Conservation (phyloP, 1,284 basidiomycete species). For the Fistulinella cinereoalba region DNA sequence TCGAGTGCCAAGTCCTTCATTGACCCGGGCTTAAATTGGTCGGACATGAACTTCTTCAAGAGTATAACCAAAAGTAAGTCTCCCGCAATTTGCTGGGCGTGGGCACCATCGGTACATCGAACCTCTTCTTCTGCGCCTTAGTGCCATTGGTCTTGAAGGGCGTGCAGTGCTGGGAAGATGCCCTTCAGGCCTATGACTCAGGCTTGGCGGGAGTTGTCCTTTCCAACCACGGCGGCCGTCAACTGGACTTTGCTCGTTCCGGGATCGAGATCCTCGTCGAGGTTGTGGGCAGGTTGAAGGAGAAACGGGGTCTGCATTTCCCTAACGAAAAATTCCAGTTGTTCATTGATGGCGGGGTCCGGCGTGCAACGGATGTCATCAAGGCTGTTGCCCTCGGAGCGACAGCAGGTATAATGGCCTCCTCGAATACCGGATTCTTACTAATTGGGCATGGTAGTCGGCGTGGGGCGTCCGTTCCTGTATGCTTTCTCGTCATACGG, state of each 20-base stretch:
- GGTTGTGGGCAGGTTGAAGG: conserved; percentile 74
- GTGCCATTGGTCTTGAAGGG: conserved; percentile 94
- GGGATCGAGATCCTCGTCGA: conserved; percentile 89
- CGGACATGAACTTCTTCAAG: conserved; percentile 85
- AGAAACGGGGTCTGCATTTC: conserved; percentile 60
- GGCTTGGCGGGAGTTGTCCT: conserved; percentile 84
- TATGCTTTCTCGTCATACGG: conserved; percentile 92
- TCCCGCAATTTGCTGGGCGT: neutral
- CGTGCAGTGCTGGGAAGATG: conserved; percentile 93
- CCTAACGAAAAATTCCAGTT: conserved; percentile 75
- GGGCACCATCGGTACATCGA: neutral
- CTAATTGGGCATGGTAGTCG: conserved; percentile 42
- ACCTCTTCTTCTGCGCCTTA: conserved; percentile 27
- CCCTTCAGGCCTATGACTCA: conserved; percentile 81
- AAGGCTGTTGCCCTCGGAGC: conserved; percentile 93
- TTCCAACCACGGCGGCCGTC: conserved; percentile 91
- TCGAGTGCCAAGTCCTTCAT: conserved; percentile 77
- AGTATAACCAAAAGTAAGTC: conserved; percentile 78
- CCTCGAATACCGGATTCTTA: neutral
- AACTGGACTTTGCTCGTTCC: conserved; percentile 88
- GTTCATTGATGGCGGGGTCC: conserved; percentile 90
- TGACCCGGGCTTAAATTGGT: conserved; percentile 86
- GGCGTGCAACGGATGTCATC: conserved; percentile 87
- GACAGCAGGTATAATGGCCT: conserved; percentile 59
- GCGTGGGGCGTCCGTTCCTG: conserved; percentile 80